Evolutionary conservation across 345 rosid species (phyloP), one percentile per base, ranked within the genome.

Genomic region (Populus tremula): DNA sequence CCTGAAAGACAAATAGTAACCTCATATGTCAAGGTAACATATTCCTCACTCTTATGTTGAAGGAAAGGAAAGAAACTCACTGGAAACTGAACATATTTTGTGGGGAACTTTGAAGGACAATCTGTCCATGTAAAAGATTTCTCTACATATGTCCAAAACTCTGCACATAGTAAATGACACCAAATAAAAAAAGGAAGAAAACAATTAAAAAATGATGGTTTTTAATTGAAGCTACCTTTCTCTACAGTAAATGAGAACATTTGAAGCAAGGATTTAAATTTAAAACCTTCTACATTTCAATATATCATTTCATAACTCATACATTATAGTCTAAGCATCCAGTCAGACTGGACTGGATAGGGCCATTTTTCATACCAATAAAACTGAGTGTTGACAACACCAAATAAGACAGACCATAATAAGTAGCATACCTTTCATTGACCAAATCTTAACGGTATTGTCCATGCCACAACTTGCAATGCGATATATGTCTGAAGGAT

Each of bases 391-490:
- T 72, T 53, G 4, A 47, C 36, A 8, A 54, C 27, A 45, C 50
- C 50, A 13, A 43, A 61, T 43, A 38, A 70, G 4, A 70, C 6
- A 70, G 5, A 38, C 29, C 59, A 31, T 3, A 21, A 67, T 64
- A 47, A 27, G 47, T 23, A 31, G 79, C 79, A 45, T 72, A 95
- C 99, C 99, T 92, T 90, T 92, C 99, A 93, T 93, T 76, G 97
- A 93, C 99, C 99, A 95, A 77, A 95, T 92, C 80, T 93, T 95
- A 66, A 92, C 91, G 25, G 98, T 92, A 82, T 91, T 93, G 85
- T 92, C 96, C 98, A 95, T 93, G 72, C 98, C 98, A 87, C 99
- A 93, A 81, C 99, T 95, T 83, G 94, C 91, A 71, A 93, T 90
- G 14, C 93, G 90, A 80, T 87, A 84, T n/a, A 88, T 89, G 83